Base-by-base conservation (phyloP, 140 eudicot genomes). In the Flaveria floridana region DNA sequence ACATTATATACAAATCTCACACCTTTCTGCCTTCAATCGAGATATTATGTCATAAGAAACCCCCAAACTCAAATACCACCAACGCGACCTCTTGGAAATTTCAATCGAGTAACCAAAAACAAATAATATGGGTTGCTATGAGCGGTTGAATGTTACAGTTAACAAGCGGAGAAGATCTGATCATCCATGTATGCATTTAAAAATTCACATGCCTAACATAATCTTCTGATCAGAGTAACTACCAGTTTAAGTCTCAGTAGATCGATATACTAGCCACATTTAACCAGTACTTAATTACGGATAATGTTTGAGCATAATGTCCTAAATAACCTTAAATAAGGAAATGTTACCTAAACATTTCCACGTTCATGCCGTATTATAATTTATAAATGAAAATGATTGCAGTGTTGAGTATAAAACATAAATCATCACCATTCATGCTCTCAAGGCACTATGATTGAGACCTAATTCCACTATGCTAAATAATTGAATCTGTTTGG, bases 231-330 rank as follows among this genome's bases (percentile, higher is more conserved):
- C 44, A 59, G 18, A 59, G 39, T 59, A 59, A 1, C 65, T 59
- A 59, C 65, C 39, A 58, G 26, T 14, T 70, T 14, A 48, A 46
- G 3, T 15, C 11, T 65, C 18, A 39, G 2, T 41, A 19, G 11
- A 11, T 44, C 2, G 5, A 2, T 42, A 0, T 19, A 28, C 1
- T 68, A 3, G 53, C 66, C 39, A 20, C 42, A 16, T 56, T 20
- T 61, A 53, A 62, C 23, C 20, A 74, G 48, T 46, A 61, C 71
- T 6, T 51, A 61, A 25, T 34, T 26, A 46, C 47, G 58, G 44
- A 74, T 44, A 37, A 61, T 25, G 73, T 50, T 19, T 65, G 55
- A 65, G 23, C 46, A 51, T 3, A 48, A 42, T 47, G 13, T 72
- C 55, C 55, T 5, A 34, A n/a, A n/a, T 52, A 8, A 15, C 63